Evolutionary conservation across 2,329 filamentous ascomycete genomes (phyloP), one percentile per base, ranked within the genome.

Genomic region (Alternaria viburni): DNA sequence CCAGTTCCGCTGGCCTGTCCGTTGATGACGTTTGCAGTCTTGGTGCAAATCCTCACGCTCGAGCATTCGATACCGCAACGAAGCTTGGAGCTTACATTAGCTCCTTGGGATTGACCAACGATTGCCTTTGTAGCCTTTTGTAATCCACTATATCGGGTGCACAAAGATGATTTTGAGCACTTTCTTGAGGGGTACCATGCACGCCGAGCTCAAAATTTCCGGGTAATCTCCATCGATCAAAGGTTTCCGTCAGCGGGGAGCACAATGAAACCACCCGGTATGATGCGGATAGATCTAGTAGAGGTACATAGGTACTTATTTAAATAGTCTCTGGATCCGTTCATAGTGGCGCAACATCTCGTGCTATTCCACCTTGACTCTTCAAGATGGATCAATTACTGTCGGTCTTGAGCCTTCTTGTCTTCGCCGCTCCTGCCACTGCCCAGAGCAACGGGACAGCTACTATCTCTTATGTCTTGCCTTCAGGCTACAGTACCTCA

Each of bases 401-500:
- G 6, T 25, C 62, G 9, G 26, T 74, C 3, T 49, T 74, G 8
- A 36, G 67, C 21, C 17, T 74, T 32, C 45, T 77, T 3, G 45
- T 72, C n/a, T 28, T 71, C 12, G 49, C 64, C 28, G 59, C 64
- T 30, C 25, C 55, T 12, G 66, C 52, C 21, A 32, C 59, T 44
- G 70, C 72, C 6, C 67, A 72, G 54, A 55, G 45, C 25, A 65
- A 62, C 30, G 73, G 70, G 52, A 62, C 65, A 54, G 64, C 68
- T 23, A 63, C 69, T 19, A 59, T 76, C 8, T 74, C 74, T 9
- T 80, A 79, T 54, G 57, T 68, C 9, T 59, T 71, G 1, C 77
- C 79, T 13, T 67, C 76, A 10, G 79, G 78, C 13, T 81, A 81
- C 61, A 73, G 72, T 8, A 76, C 77, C 2, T 72, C 74, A n/a